Conservation (phyloP, 257 asterid species). For the Solanum etuberosum region DNA sequence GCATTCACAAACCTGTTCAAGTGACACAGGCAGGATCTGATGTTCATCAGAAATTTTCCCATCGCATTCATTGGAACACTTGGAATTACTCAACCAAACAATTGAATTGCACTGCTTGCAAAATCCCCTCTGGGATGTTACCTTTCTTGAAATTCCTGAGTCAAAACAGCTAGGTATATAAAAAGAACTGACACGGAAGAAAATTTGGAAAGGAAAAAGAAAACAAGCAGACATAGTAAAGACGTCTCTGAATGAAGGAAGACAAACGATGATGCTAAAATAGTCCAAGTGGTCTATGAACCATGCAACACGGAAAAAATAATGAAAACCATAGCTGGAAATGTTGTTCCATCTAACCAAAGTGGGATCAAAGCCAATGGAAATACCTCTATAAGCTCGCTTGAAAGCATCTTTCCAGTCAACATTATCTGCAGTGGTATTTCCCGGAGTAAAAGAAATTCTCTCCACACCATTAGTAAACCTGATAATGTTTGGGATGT, state of each 20-base stretch:
- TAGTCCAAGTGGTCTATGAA: neutral
- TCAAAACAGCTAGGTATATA: neutral
- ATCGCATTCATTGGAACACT: constrained; percentile 25
- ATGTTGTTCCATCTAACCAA: neutral
- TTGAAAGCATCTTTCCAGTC: constrained; percentile 43
- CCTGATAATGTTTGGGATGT: neutral
- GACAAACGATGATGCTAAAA: neutral
- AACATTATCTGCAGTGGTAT: neutral
- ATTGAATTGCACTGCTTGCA: constrained; percentile 44
- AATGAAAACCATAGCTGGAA: neutral
- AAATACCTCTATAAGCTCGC: constrained; percentile 37
- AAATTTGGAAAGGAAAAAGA: neutral
- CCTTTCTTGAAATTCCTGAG: constrained; percentile 34
- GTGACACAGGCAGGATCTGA: constrained; percentile 36
- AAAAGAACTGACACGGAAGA: neutral
- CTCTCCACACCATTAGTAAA: neutral
- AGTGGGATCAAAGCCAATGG: neutral
- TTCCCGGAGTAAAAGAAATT: neutral
- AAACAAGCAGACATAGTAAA: neutral
- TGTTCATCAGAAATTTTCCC: constrained; percentile 13
- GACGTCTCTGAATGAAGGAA: neutral
- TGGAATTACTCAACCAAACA: constrained; percentile 47
- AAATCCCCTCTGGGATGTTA: constrained; percentile 50
- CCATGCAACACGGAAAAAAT: neutral
- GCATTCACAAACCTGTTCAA: constrained; percentile 32